Base-by-base conservation (phyloP, 768 basidiomycete genomes). In the Tulasnella sp. region DNA sequence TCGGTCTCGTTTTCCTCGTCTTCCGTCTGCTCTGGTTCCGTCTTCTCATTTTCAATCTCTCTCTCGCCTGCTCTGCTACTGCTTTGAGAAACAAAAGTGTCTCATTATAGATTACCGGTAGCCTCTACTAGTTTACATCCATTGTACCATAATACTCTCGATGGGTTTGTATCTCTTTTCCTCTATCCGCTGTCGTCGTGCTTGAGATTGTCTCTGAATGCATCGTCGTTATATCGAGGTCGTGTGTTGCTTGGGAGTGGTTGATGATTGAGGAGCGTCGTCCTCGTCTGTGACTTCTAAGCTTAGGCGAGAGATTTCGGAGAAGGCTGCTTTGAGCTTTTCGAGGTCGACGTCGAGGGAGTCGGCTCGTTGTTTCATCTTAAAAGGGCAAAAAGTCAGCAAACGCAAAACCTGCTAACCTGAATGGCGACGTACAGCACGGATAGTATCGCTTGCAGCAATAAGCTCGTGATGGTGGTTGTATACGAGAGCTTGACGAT, bases 401-500 rank as follows among this genome's bases (percentile, higher is more conserved):
- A n/a, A n/a, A n/a, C n/a, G n/a, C n/a, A n/a, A n/a, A n/a, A n/a
- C n/a, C n/a, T n/a, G n/a, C n/a, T 22, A 1, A 67, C 36, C n/a
- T 45, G 8, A 22, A 31, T 72, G 3, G 19, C 9, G 25, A 79
- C 90, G 25, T 83, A 95, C 94, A 6, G 91, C 89, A 77, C 91
- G 89, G 79, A 97, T 97, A 11, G 96, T 97, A 80, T 95, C 93
- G 77, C 91, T 94, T 2, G 96, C 96, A 0, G 93, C 93, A 71
- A 97, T 96, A 25, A 97, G 90, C 79, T 97, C 96, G 77, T 96
- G 94, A 80, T 97, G 96, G 81, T 96, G 95, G 80, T 96, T 95
- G 81, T 97, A 97, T 14, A 97, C 95, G 64, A 97, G 85, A 11
- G 92, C 91, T 82, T 97, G 95, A 31, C 93, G 85, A 80, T 97